These are phyloP conservation scores for Albophoma yamanashiensis DNA, from an alignment of 2,329 filamentous ascomycete species.

Conservation along the genomic window DNA sequence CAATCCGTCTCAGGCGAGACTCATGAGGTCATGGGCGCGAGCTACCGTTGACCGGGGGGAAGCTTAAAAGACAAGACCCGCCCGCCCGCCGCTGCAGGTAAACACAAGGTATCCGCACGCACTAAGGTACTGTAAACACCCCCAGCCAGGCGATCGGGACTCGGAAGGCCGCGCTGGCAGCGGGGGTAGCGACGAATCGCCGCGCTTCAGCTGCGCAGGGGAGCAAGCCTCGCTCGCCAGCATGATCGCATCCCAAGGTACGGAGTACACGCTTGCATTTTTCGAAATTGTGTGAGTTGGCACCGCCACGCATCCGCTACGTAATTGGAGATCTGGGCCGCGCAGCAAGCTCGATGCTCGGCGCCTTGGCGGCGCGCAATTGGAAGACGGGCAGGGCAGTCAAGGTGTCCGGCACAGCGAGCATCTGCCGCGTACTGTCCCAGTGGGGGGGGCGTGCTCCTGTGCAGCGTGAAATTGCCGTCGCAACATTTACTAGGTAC, in stretches of 20 bases:
- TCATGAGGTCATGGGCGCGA: constrained; percentile 3
- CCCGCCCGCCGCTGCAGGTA: not conserved
- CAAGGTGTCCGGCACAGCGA: too few relatives aligned
- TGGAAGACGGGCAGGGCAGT: not conserved
- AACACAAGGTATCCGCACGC: too few relatives aligned
- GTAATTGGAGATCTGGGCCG: not conserved
- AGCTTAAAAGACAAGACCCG: not conserved
- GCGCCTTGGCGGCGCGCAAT: not conserved
- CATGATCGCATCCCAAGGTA: too few relatives aligned
- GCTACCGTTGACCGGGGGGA: not conserved
- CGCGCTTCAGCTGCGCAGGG: not conserved
- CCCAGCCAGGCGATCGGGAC: not conserved
- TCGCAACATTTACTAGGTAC: too few relatives aligned
- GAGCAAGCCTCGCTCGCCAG: too few relatives aligned
- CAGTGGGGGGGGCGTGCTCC: not conserved
- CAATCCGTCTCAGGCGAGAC: not conserved
- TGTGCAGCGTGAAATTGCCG: not conserved
- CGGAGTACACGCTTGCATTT: too few relatives aligned
- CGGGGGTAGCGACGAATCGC: not conserved
- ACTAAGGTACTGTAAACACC: too few relatives aligned
- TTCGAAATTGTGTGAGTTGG: not conserved
- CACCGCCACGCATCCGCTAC: not conserved
- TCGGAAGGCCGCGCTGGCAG: not conserved
- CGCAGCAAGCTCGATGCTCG: not conserved
- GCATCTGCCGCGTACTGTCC: not conserved